phyloP scores from a whole-genome alignment of 192 early-diverging fungal species.

The Anaeromyces robustus region DNA sequence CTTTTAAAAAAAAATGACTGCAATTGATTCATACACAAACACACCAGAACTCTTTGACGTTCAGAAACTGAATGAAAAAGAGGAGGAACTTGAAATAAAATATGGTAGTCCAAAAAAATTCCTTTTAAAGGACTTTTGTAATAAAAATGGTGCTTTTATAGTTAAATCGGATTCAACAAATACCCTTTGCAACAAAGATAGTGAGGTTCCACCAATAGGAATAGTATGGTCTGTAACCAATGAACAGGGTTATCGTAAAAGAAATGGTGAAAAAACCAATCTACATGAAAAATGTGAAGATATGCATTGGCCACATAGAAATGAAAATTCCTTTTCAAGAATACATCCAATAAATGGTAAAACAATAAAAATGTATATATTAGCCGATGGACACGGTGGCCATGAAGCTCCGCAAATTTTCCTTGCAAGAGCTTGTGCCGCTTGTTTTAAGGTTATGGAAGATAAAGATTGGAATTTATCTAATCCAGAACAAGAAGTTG shows the following conservation, averaged over 20 bases:
- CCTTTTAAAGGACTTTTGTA: neutral
- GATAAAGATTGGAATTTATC: conserved; percentile 24
- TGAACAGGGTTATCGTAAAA: neutral
- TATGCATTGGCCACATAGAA: neutral
- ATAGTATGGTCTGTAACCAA: neutral
- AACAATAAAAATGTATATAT: conserved; percentile 14
- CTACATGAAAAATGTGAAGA: neutral
- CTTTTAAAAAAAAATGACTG: neutral
- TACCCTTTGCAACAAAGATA: neutral
- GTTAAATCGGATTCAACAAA: neutral
- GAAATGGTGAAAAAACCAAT: neutral
- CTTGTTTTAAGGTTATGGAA: conserved; percentile 1
- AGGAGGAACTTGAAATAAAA: neutral
- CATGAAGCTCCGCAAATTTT: conserved; percentile 29
- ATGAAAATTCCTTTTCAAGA: neutral
- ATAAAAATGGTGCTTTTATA: neutral
- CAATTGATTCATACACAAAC: neutral
- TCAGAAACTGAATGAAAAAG: neutral
- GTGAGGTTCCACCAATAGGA: neutral
- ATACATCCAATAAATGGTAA: neutral
- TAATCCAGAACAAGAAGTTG: conserved; percentile 5
- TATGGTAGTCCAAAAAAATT: neutral
- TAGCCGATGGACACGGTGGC: conserved; percentile 47
- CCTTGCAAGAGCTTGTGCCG: conserved; percentile 17
- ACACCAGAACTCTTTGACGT: neutral